Conservation (phyloP, 805 yeast genomes). For the Metschnikowia koreensis region DNA sequence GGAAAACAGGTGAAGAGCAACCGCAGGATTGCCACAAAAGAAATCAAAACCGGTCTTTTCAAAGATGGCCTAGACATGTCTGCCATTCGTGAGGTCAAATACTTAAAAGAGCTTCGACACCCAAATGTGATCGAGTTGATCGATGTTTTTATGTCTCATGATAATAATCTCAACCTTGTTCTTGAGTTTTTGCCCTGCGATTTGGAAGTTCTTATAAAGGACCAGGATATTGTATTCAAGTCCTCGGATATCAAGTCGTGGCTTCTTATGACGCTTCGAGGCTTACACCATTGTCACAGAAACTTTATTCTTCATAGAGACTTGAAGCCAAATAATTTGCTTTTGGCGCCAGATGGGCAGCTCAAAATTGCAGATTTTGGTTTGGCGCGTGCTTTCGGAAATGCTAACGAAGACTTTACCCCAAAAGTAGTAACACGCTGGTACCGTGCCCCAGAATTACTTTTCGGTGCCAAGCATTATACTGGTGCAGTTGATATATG, state of each 20-base stretch:
- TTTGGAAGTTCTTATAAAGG: constrained; percentile 84
- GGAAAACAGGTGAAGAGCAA: constrained; percentile 61
- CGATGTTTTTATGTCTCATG: constrained; percentile 72
- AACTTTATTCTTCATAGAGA: constrained; percentile 89
- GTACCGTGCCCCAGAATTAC: constrained; percentile 80
- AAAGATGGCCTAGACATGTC: constrained; percentile 98
- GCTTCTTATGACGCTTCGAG: constrained; percentile 91
- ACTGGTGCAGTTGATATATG: constrained; percentile 46
- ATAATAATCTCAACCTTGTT: constrained; percentile 73
- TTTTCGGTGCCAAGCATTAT: constrained; percentile 45
- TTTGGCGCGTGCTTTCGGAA: constrained; percentile 79
- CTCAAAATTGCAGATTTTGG: constrained; percentile 98
- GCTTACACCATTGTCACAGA: constrained; percentile 93
- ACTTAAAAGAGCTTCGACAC: constrained; percentile 73
- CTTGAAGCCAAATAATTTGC: constrained; percentile 86
- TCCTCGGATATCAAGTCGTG: constrained; percentile 90
- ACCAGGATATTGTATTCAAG: constrained; percentile 68
- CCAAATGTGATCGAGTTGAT: constrained; percentile 80
- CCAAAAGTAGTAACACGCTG: constrained; percentile 96
- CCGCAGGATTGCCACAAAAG: constrained; percentile 84
- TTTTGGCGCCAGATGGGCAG: constrained; percentile 83
- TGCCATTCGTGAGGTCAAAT: constrained; percentile 90
- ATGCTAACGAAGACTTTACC: constrained; percentile 71
- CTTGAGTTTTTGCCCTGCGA: constrained; percentile 92
- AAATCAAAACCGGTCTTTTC: constrained; percentile 89